Conservation (phyloP, 1,284 basidiomycete species). For the Microbotryum silenes-acaulis region DNA sequence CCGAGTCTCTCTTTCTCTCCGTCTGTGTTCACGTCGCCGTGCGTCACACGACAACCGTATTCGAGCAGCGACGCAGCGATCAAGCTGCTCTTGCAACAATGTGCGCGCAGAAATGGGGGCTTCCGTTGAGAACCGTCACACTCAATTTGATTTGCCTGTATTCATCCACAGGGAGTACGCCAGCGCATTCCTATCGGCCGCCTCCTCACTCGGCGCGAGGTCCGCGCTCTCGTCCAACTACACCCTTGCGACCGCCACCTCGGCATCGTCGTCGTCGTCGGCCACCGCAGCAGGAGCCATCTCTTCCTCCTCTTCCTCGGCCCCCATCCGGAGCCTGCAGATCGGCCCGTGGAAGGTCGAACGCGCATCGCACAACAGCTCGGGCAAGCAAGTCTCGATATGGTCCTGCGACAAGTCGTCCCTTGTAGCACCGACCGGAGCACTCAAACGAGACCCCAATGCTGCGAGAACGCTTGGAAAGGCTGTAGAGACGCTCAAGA, state of each 20-base stretch:
- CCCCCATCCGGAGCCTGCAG: conserved; percentile 42
- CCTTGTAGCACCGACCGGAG: conserved; percentile 46
- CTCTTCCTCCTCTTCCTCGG: background rate
- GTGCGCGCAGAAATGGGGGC: too few relatives aligned
- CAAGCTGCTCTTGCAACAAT: too few relatives aligned
- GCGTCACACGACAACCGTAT: too few relatives aligned
- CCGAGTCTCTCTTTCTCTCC: too few relatives aligned
- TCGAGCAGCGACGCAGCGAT: too few relatives aligned
- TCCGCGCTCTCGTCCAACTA: conserved; percentile 1
- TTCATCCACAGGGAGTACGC: background rate
- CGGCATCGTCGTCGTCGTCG: background rate
- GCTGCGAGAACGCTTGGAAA: conserved; percentile 47
- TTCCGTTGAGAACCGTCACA: too few relatives aligned
- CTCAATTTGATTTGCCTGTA: too few relatives aligned
- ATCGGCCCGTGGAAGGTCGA: conserved; percentile 85
- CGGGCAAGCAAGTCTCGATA: conserved; percentile 74
- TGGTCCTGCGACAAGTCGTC: conserved; percentile 81
- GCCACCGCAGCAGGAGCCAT: background rate
- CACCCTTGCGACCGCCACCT: background rate
- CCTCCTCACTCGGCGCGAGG: background rate
- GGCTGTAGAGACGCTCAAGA: conserved; percentile 71
- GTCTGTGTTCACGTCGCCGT: too few relatives aligned
- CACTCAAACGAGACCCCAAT: conserved; percentile 38
- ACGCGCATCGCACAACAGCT: conserved; percentile 73
- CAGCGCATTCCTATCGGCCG: conserved; percentile 1